Base-by-base conservation (phyloP, 495 filamentous ascomycete genomes). In the Niebla homalea region DNA sequence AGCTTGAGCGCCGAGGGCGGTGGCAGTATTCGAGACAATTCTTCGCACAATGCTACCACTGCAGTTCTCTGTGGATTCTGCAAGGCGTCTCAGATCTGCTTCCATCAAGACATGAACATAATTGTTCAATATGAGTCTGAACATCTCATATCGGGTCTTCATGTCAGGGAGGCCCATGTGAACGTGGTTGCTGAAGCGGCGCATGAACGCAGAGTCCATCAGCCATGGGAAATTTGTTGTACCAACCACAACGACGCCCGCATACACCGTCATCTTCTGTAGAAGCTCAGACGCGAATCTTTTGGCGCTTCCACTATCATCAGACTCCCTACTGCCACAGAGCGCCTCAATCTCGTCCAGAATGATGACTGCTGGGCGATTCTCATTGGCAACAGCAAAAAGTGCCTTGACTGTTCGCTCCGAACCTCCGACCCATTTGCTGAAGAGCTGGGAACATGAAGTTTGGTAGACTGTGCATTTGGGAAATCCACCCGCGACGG, bases 291-390 rank as follows among this genome's bases (percentile, higher is more conserved):
- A 32, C 22, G 25, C 22, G 1, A 43, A 25, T 11, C 49, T 21
- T 19, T 32, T 19, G 10, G 8, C 16, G 23, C 21, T 18, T 15
- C 22, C 47, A 14, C 14, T 7, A 1, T 16, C n/a, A 3, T 22
- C 36, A 14, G n/a, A 15, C 16, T 39, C 32, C 23, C 43, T 19
- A 4, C 25, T 21, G 12, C 50, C 23, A 35, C 22, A 52, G 2
- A 52, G n/a, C 26, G 29, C 50, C 21, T 52, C 50, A 20, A 39
- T 35, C 38, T 48, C 50, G 22, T 52, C 50, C 12, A 52, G 16
- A 15, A 47, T 36, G 14, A 52, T 48, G 6, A 47, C 43, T 5
- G 50, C 18, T 7, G 50, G 42, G 6, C 5, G 18, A 12, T 52
- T 47, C 26, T 46, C 42, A n/a, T 36, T 19, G 15, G 50, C 50